These are phyloP conservation scores for Echria macrotheca DNA, from an alignment of 495 filamentous ascomycete species.

Conservation along the genomic window DNA sequence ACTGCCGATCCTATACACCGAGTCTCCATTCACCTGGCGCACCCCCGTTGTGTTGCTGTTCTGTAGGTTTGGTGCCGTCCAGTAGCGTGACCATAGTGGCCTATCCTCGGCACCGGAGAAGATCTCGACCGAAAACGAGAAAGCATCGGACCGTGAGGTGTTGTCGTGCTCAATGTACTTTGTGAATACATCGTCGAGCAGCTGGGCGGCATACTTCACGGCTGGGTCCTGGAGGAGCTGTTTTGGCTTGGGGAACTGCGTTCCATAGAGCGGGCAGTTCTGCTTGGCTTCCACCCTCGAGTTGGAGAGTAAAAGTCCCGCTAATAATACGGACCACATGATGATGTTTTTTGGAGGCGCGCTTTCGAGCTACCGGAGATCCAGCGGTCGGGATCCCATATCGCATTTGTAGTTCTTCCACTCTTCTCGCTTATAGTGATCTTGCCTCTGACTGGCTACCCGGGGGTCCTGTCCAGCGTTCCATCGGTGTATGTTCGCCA, in stretches of 20 bases:
- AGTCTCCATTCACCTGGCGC: constrained; percentile 34
- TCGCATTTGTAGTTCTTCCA: too few relatives aligned
- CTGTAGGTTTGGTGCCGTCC: constrained; percentile 39
- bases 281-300: constrained; percentile 18
- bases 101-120: constrained; percentile 38
- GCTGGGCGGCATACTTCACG: constrained; percentile 20
- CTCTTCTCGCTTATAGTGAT: too few relatives aligned
- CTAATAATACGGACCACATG: background rate
- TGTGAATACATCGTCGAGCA: constrained; percentile 27
- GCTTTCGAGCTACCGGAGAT: too few relatives aligned
- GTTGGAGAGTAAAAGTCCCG: background rate
- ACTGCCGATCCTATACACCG: constrained; percentile 45
- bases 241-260: constrained; percentile 38
- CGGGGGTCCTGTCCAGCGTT: too few relatives aligned
- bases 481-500: too few relatives aligned
- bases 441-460: too few relatives aligned
- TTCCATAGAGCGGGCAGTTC: constrained; percentile 46
- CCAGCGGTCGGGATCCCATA: too few relatives aligned
- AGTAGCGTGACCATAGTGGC: constrained; percentile 42
- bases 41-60: constrained; percentile 35
- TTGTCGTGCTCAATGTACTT: constrained; percentile 33
- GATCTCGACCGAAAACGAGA: constrained; percentile 46
- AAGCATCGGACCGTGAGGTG: constrained; percentile 27
- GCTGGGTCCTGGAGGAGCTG: constrained; percentile 25
- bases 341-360: background rate